phyloP scores from a whole-genome alignment of 495 filamentous ascomycete species.

The Penicillium herquei region DNA sequence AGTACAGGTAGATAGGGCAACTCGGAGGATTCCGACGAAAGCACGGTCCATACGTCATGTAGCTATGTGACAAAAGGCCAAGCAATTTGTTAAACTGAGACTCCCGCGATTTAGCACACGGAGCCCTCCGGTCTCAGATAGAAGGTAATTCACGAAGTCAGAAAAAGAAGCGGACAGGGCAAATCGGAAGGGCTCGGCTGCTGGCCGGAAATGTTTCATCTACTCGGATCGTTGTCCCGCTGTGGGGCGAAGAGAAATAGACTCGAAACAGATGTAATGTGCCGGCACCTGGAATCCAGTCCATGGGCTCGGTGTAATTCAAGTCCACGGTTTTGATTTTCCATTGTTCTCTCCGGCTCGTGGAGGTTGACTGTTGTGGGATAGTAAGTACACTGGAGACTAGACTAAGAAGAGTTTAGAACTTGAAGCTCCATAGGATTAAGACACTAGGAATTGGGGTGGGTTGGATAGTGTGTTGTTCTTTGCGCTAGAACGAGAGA shows the following conservation, averaged over 20 bases:
- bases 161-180: conserved; percentile 8
- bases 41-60: conserved; percentile 12
- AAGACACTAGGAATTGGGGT: too few species aligned
- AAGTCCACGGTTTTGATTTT: too few species aligned
- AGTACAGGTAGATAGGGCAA: not conserved
- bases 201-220: conserved; percentile 21
- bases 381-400: too few species aligned
- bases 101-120: conserved; percentile 21
- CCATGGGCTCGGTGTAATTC: too few species aligned
- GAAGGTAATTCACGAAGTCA: conserved; percentile 4
- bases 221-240: conserved; percentile 27
- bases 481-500: too few species aligned
- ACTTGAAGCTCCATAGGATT: too few species aligned
- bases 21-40: not conserved
- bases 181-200: conserved; percentile 33
- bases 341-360: too few species aligned
- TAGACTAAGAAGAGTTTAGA: too few species aligned
- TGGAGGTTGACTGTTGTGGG: too few species aligned
- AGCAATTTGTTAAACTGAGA: conserved; percentile 21
- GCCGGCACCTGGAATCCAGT: too few species aligned
- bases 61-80: conserved; percentile 11
- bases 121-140: conserved; percentile 27
- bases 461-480: too few species aligned
- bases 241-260: conserved; percentile 24
- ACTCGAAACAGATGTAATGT: conserved; percentile 3